Conservation (phyloP, 768 basidiomycete species). For the Dentipellis fragilis region DNA sequence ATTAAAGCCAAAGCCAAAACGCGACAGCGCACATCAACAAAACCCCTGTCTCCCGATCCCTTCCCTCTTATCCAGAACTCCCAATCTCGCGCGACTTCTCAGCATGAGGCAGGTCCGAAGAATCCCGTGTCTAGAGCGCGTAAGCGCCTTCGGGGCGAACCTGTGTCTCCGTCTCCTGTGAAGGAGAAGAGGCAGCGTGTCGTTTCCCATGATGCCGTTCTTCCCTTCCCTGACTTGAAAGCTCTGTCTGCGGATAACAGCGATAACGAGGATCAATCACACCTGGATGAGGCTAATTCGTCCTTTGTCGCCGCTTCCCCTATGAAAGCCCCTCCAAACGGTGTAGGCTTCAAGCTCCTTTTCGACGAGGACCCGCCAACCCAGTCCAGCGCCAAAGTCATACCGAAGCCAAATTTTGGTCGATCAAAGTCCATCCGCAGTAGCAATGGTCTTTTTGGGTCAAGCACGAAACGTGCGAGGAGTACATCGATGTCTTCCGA, state of each 20-base stretch:
- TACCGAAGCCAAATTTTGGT: constrained; percentile 2
- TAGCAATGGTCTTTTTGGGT: constrained; percentile 4
- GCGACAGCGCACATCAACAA: constrained; percentile 13
- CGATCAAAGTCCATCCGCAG: constrained; percentile 9
- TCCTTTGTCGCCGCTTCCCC: constrained; percentile 67
- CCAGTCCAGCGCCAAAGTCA: constrained; percentile 7
- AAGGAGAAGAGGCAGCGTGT: constrained; percentile 66
- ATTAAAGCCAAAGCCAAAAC: constrained; percentile 22
- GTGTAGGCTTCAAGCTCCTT: constrained; percentile 55
- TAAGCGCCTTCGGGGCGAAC: constrained; percentile 74
- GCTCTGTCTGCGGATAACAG: constrained; percentile 17
- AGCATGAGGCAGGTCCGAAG: constrained; percentile 7
- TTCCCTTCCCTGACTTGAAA: constrained; percentile 27
- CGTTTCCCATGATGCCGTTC: constrained; percentile 25
- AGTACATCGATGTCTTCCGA: constrained; percentile 11
- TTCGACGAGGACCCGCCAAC: constrained; percentile 43
- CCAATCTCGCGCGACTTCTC: constrained; percentile 7
- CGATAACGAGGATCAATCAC: constrained; percentile 26
- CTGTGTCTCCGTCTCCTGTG: constrained; percentile 73
- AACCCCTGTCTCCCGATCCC: constrained; percentile 29
- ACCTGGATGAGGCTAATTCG: constrained; percentile 22
- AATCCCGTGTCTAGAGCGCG: constrained; percentile 57
- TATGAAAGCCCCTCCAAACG: constrained; percentile 44
- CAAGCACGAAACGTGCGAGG: constrained; percentile 13
- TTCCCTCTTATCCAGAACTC: constrained; percentile 26